A percentile compares a stretch with the other conserved stretches of the same genome.
phyloP scores from a whole-genome alignment of 495 filamentous ascomycete species.

The Talaromyces stipitatus region DNA sequence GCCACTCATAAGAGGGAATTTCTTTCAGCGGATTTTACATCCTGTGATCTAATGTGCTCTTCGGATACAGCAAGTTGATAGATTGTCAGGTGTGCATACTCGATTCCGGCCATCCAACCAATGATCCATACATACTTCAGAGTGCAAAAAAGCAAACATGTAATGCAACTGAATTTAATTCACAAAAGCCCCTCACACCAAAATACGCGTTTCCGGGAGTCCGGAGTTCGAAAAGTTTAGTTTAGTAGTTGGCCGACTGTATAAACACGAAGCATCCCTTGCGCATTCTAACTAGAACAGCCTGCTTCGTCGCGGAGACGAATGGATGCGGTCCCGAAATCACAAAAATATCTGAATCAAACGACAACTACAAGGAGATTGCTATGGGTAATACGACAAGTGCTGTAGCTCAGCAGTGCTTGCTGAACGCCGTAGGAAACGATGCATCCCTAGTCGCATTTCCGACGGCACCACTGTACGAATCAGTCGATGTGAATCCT shows the following conservation, averaged over 20 bases:
- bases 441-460: constrained; percentile 15
- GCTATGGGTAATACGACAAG: constrained; percentile 5
- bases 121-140: not conserved
- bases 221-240: not conserved
- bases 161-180: not conserved
- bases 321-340: not conserved
- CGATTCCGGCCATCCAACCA: no score
- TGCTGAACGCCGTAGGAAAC: constrained; percentile 16
- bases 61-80: not conserved
- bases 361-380: not conserved
- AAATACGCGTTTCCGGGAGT: not conserved
- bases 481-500: constrained; percentile 11
- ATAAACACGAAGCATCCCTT: not conserved
- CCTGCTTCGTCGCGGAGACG: not conserved
- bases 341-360: not conserved
- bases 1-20: not conserved
- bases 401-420: constrained; percentile 10
- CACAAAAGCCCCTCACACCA: not conserved
- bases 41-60: not conserved
- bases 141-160: not conserved
- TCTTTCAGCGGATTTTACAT: not conserved
- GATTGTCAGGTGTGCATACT: no score
- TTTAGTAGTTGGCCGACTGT: not conserved
- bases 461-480: constrained; percentile 12
- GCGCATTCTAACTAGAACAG: not conserved